Evolutionary conservation across 2,329 filamentous ascomycete species (phyloP).

Genomic region (Fusarium miscanthi): DNA sequence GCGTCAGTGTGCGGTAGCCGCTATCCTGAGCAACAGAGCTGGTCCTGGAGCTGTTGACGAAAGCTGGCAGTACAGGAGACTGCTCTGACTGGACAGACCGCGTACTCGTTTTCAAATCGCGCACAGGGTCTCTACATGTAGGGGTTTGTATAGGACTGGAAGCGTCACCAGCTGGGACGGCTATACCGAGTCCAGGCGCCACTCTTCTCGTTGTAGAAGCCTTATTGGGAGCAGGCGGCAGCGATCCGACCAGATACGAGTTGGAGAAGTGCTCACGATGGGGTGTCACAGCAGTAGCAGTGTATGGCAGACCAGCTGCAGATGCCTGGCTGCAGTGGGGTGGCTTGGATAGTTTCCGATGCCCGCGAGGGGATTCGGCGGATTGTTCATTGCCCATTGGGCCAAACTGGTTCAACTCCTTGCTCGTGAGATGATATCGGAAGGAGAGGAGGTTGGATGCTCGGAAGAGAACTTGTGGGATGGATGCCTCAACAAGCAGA

Average conservation of each 20-base stretch:
- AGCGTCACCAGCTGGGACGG: conserved; percentile 26
- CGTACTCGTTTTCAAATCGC: conserved; percentile 31
- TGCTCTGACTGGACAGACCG: conserved; percentile 37
- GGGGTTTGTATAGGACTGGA: conserved; percentile 21
- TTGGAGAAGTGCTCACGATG: conserved; percentile 47
- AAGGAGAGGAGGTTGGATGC: conserved; percentile 20
- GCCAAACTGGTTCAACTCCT: conserved; percentile 22
- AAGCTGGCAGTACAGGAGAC: conserved; percentile 26
- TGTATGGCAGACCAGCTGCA: conserved; percentile 56
- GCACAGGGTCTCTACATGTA: conserved; percentile 30
- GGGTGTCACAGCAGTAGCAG: conserved; percentile 46
- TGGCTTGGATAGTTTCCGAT: conserved; percentile 65
- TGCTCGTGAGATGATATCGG: conserved; percentile 25
- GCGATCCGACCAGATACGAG: conserved; percentile 48
- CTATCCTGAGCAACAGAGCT: conserved; percentile 32
- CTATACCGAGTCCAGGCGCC: conserved; percentile 33
- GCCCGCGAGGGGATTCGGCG: conserved; percentile 54
- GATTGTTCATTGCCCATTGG: conserved; percentile 65
- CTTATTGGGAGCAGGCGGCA: conserved; percentile 33
- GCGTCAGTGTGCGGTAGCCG: conserved; percentile 25
- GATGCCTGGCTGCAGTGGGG: conserved; percentile 55
- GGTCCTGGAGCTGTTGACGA: conserved; percentile 24
- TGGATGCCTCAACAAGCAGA: conserved; percentile 41
- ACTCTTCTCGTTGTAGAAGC: conserved; percentile 25
- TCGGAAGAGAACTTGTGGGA: conserved; percentile 30